These are phyloP conservation scores for Aspergillus ibericus DNA, from an alignment of 2,329 filamentous ascomycete species.

Conservation along the genomic window DNA sequence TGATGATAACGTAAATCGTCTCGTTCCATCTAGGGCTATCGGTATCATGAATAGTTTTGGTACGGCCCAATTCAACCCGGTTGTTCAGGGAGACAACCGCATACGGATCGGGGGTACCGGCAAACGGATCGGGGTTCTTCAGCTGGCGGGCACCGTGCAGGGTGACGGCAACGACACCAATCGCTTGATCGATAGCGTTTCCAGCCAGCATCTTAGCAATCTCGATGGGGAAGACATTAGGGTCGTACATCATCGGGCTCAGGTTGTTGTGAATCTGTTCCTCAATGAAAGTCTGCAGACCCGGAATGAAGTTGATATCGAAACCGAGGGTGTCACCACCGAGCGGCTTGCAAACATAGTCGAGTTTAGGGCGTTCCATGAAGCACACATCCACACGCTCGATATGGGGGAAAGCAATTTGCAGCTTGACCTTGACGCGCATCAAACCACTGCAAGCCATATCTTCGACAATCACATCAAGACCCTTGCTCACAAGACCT, in stretches of 20 bases:
- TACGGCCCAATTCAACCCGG: constrained; percentile 77
- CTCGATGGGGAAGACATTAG: constrained; percentile 97
- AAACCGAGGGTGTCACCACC: constrained; percentile 95
- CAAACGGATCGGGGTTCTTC: constrained; percentile 93
- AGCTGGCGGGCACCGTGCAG: constrained; percentile 88
- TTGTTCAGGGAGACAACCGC: constrained; percentile 80
- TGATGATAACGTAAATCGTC: constrained; percentile 92
- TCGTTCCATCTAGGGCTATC: constrained; percentile 92
- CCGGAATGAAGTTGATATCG: constrained; percentile 98
- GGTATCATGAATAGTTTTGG: constrained; percentile 83
- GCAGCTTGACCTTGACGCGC: constrained; percentile 96
- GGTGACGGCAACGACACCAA: constrained; percentile 89
- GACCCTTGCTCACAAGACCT: constrained; percentile 92
- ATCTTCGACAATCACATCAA: constrained; percentile 97
- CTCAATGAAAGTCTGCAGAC: constrained; percentile 87
- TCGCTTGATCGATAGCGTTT: constrained; percentile 89
- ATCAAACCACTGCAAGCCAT: constrained; percentile 95
- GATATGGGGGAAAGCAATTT: constrained; percentile 92
- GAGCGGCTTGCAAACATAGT: constrained; percentile 97
- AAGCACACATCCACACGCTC: constrained; percentile 96
- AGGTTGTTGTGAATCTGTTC: constrained; percentile 95
- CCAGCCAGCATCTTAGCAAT: constrained; percentile 98
- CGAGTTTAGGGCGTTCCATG: constrained; percentile 81
- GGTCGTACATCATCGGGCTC: constrained; percentile 95
- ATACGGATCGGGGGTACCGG: constrained; percentile 89